Base-by-base conservation (phyloP, 192 early-diverging fungal genomes). In the Mortierella claussenii region DNA sequence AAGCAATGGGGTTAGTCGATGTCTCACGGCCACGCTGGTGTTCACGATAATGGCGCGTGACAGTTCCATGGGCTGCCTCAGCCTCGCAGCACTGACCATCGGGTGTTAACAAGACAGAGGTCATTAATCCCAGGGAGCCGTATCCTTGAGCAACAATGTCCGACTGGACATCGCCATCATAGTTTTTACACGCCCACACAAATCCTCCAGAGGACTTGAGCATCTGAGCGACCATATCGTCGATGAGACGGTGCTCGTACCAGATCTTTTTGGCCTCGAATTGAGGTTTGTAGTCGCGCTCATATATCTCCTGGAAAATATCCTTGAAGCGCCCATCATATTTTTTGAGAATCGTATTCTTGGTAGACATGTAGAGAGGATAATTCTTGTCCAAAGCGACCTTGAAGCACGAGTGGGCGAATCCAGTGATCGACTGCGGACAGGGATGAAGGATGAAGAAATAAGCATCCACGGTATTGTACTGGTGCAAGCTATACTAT, bases 241-340 rank as follows among this genome's bases (percentile, higher is more conserved):
- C 97, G 68, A 98, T 97, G 32, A 98, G 83, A 51, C 97, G 91
- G 81, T 99, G 97, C 81, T 97, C 96, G 76, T 99, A 99, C 95
- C 94, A 99, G 81, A 99, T 96, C 47, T 88, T 87, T 3, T 73
- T 69, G 23, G 76, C 84, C 78, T 96, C 92, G 65, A 95, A 97
- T 60, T 91, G 80, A 28, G 78, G 45, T 71, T 87, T 85, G 89
- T 95, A 97, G 61, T 95, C 86, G 55, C 83, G 67, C 50, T 95
- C 92, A 83, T 96, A 99, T 57, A 97, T 89, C 60, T 88, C 87
- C 42, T 91, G 80, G 81, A 99, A 99, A 76, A 99, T 97, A 82
- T 97, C 94, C 87, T 99, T 97, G 92, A 97, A 99, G 75, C 94
- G 89, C 34, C 95, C 97, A 68, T 99, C 97, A 85, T 99, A 99